Evolutionary conservation across 2,329 filamentous ascomycete species (phyloP), one percentile per base, ranked within the genome.

Genomic region (Fusarium illudens): DNA sequence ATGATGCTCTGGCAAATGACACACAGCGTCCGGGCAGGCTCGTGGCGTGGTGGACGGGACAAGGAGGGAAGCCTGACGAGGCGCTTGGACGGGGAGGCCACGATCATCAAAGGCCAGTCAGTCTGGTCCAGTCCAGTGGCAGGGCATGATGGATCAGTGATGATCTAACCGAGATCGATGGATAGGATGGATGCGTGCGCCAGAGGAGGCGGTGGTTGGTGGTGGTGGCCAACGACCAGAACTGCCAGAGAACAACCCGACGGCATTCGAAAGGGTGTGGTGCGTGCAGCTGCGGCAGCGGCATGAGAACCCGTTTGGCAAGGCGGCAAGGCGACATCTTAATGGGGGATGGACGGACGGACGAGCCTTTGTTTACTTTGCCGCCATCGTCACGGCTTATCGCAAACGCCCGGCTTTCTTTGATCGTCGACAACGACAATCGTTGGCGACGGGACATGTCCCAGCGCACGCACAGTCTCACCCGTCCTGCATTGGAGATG

Each of bases 131-230:
- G 46, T 50, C 12, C 42, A 22, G 32, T 32, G 60, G 44, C 57
- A 64, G 56, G 60, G 44, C 58, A 42, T 29, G 58, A 62, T 65
- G 65, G 64, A 62, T 39, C 46, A 57, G 34, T 22, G 46, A 37
- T 55, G 68, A 71, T 73, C 71, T 73, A 70, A 44, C 59, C 67
- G 67, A 68, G 71, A 73, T 73, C 62, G 70, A 68, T 49, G n/a
- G n/a, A n/a, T n/a, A n/a, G n/a, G n/a, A n/a, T 34, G 20, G 60
- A 48, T 49, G 55, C 54, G 52, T 65, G 37, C 37, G 62, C 55
- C 64, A 68, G 51, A 68, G 39, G 27, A 49, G 32, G 60, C 53
- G 52, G 67, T 57, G 52, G 39, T 44, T 44, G 39, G 39, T n/a
- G 13, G 20, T 42, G 39, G 39, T 27, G 25, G 25, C 37, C 39